These are phyloP conservation scores for Collybia mongolica DNA, from an alignment of 768 basidiomycete genomes.

Conservation along the genomic window DNA sequence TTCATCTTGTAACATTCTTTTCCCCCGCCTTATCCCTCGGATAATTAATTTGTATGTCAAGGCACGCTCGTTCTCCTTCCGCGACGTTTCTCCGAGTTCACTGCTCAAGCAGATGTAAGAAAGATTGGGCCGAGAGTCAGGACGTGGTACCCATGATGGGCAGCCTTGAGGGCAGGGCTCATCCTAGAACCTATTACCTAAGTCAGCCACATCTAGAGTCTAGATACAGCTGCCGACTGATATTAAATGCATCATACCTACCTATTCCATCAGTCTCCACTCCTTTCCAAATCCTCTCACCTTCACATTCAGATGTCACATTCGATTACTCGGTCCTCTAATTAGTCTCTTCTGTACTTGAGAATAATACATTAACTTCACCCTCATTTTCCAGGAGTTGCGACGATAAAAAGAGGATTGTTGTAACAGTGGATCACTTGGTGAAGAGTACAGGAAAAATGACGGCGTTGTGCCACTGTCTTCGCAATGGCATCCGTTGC, in stretches of 20 bases:
- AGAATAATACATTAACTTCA: not conserved
- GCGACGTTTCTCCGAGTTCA: conserved; percentile 28
- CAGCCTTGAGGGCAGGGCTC: conserved; percentile 30
- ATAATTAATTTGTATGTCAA: conserved; percentile 42
- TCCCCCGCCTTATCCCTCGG: conserved; percentile 38
- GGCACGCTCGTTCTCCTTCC: conserved; percentile 36
- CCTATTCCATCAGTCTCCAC: conserved; percentile 4
- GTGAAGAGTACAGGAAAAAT: conserved; percentile 37
- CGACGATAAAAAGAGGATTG: no score
- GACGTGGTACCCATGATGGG: conserved; percentile 48
- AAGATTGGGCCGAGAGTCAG: conserved; percentile 46
- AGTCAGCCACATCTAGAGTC: conserved; percentile 41
- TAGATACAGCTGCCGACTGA: conserved; percentile 4
- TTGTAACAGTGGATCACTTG: conserved; percentile 7
- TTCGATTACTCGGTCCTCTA: conserved; percentile 37
- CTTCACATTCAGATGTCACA: conserved; percentile 27
- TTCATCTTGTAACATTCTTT: conserved; percentile 42
- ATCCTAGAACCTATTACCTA: conserved; percentile 39
- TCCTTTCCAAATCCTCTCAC: conserved; percentile 19
- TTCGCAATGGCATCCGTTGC: conserved; percentile 49
- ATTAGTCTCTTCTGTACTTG: conserved; percentile 33
- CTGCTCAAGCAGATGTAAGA: conserved; percentile 39
- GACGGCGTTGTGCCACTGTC: conserved; percentile 51
- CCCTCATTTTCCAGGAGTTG: no score
- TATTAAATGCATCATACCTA: no score